Evolutionary conservation across 768 basidiomycete genomes (phyloP), one percentile per base, ranked within the genome.

Genomic region (Xerocomellus dryophilus): DNA sequence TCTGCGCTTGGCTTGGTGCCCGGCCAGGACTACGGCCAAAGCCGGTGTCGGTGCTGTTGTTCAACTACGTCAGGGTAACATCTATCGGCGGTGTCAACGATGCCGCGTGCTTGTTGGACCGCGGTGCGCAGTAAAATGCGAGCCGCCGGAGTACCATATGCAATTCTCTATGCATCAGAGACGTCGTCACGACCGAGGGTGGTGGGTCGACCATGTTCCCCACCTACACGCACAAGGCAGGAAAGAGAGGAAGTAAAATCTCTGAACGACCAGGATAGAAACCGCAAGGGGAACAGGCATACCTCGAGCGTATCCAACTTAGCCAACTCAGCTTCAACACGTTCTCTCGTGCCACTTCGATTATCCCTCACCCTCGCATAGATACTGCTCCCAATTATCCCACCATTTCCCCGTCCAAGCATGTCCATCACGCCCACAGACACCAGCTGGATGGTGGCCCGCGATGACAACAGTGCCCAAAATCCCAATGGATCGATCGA

Each of bases 381-480:
- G 4, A 84, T 55, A 18, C 66, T 69, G 58, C 73, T 69, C 7
- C 86, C 84, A 20, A 83, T 68, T 11, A 84, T 61, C 48, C 86
- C 85, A 10, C 73, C 73, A 5, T 72, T 67, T 36, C 73, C 71
- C 80, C 81, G 86, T 9, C 86, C 90, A 4, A 93, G 78, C 11
- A 93, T 74, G 61, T 88, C 83, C 57, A 75, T 68, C 47, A 83
- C 75, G 3, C 75, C 79, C 2, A 70, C 64, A 8, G 81, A 80
- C 1, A 78, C 76, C 25, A 78, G 75, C 14, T 85, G 67, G 47
- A 86, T 73, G 4, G 80, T 77, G 7, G 67, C 79, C 75, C 52
- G 73, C 48, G 7, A 68, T 54, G 56, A 76, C 73, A 38, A 82
- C 51, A 73, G 74, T 68, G 10, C 80, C 84, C 87, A 88, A 51